phyloP scores from a whole-genome alignment of 768 basidiomycete species.

The Macrolepiota dolichaula region DNA sequence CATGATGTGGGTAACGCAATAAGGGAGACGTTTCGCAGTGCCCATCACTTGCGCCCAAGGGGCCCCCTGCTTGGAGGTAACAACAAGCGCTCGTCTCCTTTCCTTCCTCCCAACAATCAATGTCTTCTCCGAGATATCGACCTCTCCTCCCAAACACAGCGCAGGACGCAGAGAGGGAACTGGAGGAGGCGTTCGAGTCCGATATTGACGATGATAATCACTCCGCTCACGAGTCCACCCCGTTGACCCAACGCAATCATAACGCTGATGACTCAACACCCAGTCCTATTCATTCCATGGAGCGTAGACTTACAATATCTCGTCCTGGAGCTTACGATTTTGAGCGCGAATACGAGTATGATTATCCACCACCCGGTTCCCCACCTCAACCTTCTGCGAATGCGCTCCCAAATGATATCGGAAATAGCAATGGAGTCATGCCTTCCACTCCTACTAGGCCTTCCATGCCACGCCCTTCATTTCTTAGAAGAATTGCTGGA shows the following conservation, averaged over 20 bases:
- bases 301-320: slow-evolving; percentile 14
- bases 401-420: slow-evolving; percentile 63
- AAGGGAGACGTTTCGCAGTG: not conserved
- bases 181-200: slow-evolving; percentile 75
- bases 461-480: slow-evolving; percentile 39
- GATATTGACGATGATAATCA: slow-evolving; percentile 57
- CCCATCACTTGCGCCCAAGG: slow-evolving; percentile 1
- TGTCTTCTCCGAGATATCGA: slow-evolving; percentile 8
- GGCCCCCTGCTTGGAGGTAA: not conserved
- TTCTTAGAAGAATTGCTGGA: slow-evolving; percentile 58
- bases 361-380: slow-evolving; percentile 75
- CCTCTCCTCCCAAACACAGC: slow-evolving; percentile 30
- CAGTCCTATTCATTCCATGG: not conserved
- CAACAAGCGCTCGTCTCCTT: not conserved
- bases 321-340: slow-evolving; percentile 68
- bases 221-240: slow-evolving; percentile 31
- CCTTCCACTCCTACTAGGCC: slow-evolving; percentile 44
- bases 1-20: not conserved
- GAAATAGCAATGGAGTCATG: slow-evolving; percentile 69
- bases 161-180: slow-evolving; percentile 53
- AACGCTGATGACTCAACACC: slow-evolving; percentile 8
- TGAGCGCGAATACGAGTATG: slow-evolving; percentile 74
- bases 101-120: not conserved
- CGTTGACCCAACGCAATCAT: slow-evolving; percentile 26
- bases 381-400: slow-evolving; percentile 58